A percentile compares a stretch with the other conserved stretches of the same genome.
phyloP scores from a whole-genome alignment of 2,329 filamentous ascomycete species.

The Monosporascus sp. region DNA sequence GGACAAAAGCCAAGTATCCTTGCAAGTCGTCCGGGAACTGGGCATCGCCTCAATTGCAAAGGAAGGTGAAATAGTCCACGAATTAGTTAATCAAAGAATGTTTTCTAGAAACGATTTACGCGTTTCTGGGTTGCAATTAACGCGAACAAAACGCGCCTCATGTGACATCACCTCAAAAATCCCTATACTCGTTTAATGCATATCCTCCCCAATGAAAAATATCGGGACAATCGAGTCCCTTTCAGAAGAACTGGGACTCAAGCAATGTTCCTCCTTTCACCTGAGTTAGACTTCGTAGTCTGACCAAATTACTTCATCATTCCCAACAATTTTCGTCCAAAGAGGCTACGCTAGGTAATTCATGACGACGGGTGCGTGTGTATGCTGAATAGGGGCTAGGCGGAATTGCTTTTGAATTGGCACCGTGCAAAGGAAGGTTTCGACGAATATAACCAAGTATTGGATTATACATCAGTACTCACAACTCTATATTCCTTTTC shows the following conservation, averaged over 20 bases:
- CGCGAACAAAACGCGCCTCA: neutral
- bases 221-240: too few relatives aligned
- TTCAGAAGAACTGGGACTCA: too few relatives aligned
- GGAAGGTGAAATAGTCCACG: neutral
- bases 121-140: neutral
- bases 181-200: neutral
- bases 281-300: too few relatives aligned
- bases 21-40: neutral
- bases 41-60: neutral
- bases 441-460: neutral
- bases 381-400: too few relatives aligned
- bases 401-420: too few relatives aligned
- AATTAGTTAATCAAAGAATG: neutral
- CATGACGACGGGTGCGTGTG: too few relatives aligned
- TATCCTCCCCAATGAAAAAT: neutral
- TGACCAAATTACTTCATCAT: too few relatives aligned
- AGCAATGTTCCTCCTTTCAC: too few relatives aligned
- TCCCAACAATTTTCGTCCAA: too few relatives aligned
- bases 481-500: neutral
- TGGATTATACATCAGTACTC: neutral
- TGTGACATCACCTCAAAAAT: neutral
- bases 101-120: neutral
- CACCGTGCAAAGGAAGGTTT: neutral
- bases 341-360: too few relatives aligned
- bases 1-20: neutral